Evolutionary conservation across 441 rosid species (phyloP), one percentile per base, ranked within the genome.

Genomic region (Theobroma grandiflorum): DNA sequence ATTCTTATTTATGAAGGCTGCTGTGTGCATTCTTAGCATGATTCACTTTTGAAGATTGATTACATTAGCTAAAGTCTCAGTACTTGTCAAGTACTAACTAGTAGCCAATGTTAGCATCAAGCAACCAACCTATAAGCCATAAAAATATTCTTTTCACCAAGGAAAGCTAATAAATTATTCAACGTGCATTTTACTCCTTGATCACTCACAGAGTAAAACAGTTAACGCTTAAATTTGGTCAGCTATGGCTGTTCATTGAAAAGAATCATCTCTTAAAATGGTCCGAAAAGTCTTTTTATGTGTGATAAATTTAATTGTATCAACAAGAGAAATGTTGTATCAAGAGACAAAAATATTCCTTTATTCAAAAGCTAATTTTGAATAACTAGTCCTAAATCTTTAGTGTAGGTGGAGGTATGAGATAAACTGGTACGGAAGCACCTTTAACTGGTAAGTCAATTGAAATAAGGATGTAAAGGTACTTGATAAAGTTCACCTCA

Each of bases 401-500:
- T 3, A 77, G 45, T 33, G 43, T 38, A 18, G 26, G 37, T 76
- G 62, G n/a, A 64, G n/a, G 47, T 37, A 22, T 1, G 45, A 50
- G 20, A 82, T 55, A 52, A 72, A 72, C 63, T 14, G 31, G 76
- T 52, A 53, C 5, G 8, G 63, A 66, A 66, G 63, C 10, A 5
- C 40, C 31, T 66, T 66, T 66, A 66, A 42, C 16, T 20, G 31
- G 57, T 47, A 8, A 66, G 63, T 84, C 49, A 38, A 73, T 6
- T 73, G 5, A 37, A 55, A n/a, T 11, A 0, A 68, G 31, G 72
- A 58, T 37, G 26, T 55, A 75, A 40, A 77, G 62, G 33, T 53
- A 63, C 22, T 15, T 55, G 42, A 83, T 55, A 76, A 67, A 74
- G 78, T 89, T 79, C 77, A 91, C 96, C 93, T 90, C 79, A 72